A percentile compares a stretch with the other conserved stretches of the same genome.
phyloP scores from a whole-genome alignment of 768 basidiomycete species.

The Pulveroboletus sp. region DNA sequence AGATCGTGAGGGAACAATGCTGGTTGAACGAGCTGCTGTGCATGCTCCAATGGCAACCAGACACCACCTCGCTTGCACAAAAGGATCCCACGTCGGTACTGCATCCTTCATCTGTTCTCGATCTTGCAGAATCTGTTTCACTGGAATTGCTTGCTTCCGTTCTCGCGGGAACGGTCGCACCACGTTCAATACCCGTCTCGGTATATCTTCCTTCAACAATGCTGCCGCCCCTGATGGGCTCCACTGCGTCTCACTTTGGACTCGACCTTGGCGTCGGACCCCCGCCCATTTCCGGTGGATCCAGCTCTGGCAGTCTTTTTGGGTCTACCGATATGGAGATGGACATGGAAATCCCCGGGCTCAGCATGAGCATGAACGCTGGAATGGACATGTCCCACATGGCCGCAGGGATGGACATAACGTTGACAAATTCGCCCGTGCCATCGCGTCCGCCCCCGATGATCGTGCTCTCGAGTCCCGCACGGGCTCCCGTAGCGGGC shows the following conservation, averaged over 20 bases:
- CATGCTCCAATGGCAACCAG: slow-evolving; percentile 59
- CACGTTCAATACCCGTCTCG: slow-evolving; percentile 60
- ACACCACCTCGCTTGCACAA: slow-evolving; percentile 23
- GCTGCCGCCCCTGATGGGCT: slow-evolving; percentile 20
- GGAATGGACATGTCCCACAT: slow-evolving; percentile 28
- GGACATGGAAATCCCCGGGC: slow-evolving; percentile 35
- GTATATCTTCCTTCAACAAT: slow-evolving; percentile 50
- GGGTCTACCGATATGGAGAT: slow-evolving; percentile 32
- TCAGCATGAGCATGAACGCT: slow-evolving; percentile 34
- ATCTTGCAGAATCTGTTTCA: slow-evolving; percentile 35
- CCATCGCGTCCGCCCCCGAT: slow-evolving; percentile 41
- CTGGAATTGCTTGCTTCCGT: slow-evolving; percentile 61
- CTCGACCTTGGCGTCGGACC: slow-evolving; percentile 27
- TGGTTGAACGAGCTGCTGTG: slow-evolving; percentile 76
- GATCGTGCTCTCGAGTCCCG: slow-evolving; percentile 66
- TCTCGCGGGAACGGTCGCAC: slow-evolving; percentile 48
- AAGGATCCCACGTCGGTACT: not conserved
- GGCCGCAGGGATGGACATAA: slow-evolving; percentile 28
- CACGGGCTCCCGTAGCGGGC: slow-evolving; percentile 59
- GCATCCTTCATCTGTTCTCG: slow-evolving; percentile 18
- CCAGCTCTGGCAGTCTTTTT: slow-evolving; percentile 27
- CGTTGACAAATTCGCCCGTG: slow-evolving; percentile 31
- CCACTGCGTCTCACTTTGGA: slow-evolving; percentile 25
- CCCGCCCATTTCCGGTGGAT: slow-evolving; percentile 20
- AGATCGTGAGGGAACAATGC: slow-evolving; percentile 71